A percentile compares a stretch with the other conserved stretches of the same genome.
These are phyloP conservation scores for Collybiopsis luxurians DNA, from an alignment of 768 basidiomycete genomes.

Conservation along the genomic window DNA sequence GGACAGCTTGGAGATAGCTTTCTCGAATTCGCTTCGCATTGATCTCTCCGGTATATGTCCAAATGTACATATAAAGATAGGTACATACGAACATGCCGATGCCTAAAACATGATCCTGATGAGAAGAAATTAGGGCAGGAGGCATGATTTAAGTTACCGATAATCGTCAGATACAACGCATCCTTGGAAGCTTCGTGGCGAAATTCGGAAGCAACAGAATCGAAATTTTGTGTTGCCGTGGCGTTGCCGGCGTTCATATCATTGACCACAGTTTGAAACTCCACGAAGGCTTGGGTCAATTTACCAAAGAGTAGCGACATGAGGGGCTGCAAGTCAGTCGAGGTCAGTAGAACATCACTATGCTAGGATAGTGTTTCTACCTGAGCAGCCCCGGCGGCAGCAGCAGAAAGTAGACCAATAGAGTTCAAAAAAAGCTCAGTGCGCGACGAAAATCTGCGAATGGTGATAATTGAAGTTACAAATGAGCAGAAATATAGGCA, in stretches of 20 bases:
- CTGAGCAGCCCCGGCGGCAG: slow-evolving; percentile 80
- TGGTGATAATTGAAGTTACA: slow-evolving; percentile 5
- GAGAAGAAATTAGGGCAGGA: background rate
- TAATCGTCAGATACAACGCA: slow-evolving; percentile 63
- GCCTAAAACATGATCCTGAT: slow-evolving; percentile 38
- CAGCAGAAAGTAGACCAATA: slow-evolving; percentile 71
- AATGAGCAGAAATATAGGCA: background rate
- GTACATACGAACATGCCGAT: slow-evolving; percentile 75
- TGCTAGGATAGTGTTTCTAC: slow-evolving; percentile 33
- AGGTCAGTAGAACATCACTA: background rate
- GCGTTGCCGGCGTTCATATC: slow-evolving; percentile 22
- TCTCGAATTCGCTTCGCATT: slow-evolving; percentile 85
- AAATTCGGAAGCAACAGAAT: slow-evolving; percentile 42
- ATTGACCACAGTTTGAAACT: slow-evolving; percentile 38
- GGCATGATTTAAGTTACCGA: slow-evolving; percentile 53
- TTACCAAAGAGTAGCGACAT: slow-evolving; percentile 87
- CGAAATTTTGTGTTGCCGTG: slow-evolving; percentile 26
- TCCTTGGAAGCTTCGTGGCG: slow-evolving; percentile 48
- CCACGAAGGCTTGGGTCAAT: slow-evolving; percentile 71
- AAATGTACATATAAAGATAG: slow-evolving; percentile 43
- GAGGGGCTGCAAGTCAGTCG: slow-evolving; percentile 44
- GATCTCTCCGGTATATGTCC: slow-evolving; percentile 76
- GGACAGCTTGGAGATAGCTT: slow-evolving; percentile 71
- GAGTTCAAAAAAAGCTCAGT: slow-evolving; percentile 65
- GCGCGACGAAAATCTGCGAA: slow-evolving; percentile 66